phyloP scores from a whole-genome alignment of 2,329 filamentous ascomycete species.

The Thyridium curvatum region DNA sequence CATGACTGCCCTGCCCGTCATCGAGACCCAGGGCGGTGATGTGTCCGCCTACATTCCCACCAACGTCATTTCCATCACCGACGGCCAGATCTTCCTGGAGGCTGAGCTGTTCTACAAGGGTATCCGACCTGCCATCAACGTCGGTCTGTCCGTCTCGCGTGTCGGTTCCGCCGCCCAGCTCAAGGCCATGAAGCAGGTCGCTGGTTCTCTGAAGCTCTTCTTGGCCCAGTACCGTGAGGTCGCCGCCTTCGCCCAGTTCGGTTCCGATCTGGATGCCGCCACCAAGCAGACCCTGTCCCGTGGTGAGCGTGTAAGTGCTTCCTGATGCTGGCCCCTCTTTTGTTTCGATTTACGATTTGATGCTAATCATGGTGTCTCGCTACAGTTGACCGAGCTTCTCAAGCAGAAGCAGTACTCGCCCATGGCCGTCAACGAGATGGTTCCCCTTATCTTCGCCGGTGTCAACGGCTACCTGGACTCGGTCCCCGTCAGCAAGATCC shows the following conservation, averaged over 20 bases:
- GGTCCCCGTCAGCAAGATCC: slow-evolving; percentile 86
- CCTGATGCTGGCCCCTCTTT: neutral
- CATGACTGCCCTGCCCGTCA: slow-evolving; percentile 92
- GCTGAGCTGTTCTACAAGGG: slow-evolving; percentile 99
- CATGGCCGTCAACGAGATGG: slow-evolving; percentile 99
- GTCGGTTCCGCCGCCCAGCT: slow-evolving; percentile 99
- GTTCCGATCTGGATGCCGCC: slow-evolving; percentile 96
- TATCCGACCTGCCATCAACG: slow-evolving; percentile 99
- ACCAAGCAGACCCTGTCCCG: slow-evolving; percentile 98
- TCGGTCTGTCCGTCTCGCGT: slow-evolving; percentile 99
- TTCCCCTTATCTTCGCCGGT: slow-evolving; percentile 98
- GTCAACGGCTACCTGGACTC: slow-evolving; percentile 92
- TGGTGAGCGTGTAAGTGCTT: slow-evolving; percentile 81
- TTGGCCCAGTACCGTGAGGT: slow-evolving; percentile 99
- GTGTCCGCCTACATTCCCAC: slow-evolving; percentile 99
- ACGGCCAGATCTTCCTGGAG: slow-evolving; percentile 99
- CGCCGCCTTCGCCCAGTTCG: slow-evolving; percentile 98
- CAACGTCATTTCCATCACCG: slow-evolving; percentile 99
- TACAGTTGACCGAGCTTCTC: slow-evolving; percentile 83
- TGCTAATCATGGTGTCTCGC: slow-evolving; percentile 14
- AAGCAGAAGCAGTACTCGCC: slow-evolving; percentile 99
- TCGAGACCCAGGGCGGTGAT: slow-evolving; percentile 99
- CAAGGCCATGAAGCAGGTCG: slow-evolving; percentile 99
- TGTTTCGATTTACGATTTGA: slow-evolving; percentile 1
- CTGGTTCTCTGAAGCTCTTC: slow-evolving; percentile 99